Conservation (phyloP, 176 grass and related monocot species). For the Eragrostis curvula region DNA sequence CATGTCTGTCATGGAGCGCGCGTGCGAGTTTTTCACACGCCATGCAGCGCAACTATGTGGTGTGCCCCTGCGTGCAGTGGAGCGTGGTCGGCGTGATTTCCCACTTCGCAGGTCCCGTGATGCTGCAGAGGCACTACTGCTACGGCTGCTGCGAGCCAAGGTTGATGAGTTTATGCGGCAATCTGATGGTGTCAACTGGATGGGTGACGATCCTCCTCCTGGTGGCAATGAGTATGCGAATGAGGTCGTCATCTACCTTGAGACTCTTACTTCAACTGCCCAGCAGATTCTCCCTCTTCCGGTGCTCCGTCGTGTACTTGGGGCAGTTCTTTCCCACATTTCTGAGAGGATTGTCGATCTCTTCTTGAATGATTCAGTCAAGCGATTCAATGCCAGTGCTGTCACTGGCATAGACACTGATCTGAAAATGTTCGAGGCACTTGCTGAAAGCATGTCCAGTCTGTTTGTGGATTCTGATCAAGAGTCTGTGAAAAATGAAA, state of each 20-base stretch:
- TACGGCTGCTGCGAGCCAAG: slow-evolving; percentile 69
- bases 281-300: slow-evolving; percentile 87
- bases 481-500: slow-evolving; percentile 60
- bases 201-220: slow-evolving; percentile 72
- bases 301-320: slow-evolving; percentile 70
- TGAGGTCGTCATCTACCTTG: slow-evolving; percentile 91
- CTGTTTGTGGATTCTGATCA: slow-evolving; percentile 68
- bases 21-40: slow-evolving; percentile 88
- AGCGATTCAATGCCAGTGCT: slow-evolving; percentile 85
- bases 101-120: slow-evolving; percentile 76
- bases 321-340: slow-evolving; percentile 73
- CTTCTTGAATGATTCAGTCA: slow-evolving; percentile 84
- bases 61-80: slow-evolving; percentile 72
- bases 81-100: slow-evolving; percentile 77
- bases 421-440: slow-evolving; percentile 89
- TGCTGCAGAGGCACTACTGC: slow-evolving; percentile 69
- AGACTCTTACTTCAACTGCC: slow-evolving; percentile 81
- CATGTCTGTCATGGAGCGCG: slow-evolving; percentile 95
- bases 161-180: slow-evolving; percentile 78
- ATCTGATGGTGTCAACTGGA: slow-evolving; percentile 85
- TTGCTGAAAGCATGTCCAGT: slow-evolving; percentile 67
- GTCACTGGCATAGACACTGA: slow-evolving; percentile 84
- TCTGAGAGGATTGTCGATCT: slow-evolving; percentile 80
- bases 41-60: slow-evolving; percentile 91
- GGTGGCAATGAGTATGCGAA: slow-evolving; percentile 91